Conservation (phyloP, 768 basidiomycete genomes). For the Thelephora aurantiotincta region DNA sequence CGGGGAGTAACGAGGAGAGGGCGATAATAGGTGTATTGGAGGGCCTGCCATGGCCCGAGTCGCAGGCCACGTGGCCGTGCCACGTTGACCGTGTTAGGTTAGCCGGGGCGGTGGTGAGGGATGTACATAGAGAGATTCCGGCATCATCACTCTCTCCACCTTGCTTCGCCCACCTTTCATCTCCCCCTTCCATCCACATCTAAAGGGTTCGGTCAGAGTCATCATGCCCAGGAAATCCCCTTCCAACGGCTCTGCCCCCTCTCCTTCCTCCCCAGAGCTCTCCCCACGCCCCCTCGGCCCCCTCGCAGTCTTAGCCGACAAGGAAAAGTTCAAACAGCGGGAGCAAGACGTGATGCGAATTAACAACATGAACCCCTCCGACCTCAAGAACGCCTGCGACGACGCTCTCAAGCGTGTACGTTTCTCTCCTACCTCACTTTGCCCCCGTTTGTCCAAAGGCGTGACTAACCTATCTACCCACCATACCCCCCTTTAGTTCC, state of each 20-base stretch:
- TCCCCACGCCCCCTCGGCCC: background rate
- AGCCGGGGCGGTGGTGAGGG: too few relatives aligned
- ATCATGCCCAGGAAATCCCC: background rate
- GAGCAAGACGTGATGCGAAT: constrained; percentile 28
- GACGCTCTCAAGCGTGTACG: constrained; percentile 82
- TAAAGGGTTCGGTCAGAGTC: background rate
- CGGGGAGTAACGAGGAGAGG: too few relatives aligned
- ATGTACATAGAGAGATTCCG: too few relatives aligned
- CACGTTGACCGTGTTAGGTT: too few relatives aligned
- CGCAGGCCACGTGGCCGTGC: too few relatives aligned
- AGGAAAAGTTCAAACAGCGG: background rate
- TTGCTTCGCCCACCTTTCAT: background rate
- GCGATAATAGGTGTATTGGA: too few relatives aligned
- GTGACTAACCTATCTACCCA: background rate
- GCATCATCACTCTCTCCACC: background rate
- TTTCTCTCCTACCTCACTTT: constrained; percentile 3
- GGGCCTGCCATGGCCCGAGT: too few relatives aligned
- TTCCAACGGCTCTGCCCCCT: background rate
- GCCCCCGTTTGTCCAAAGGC: constrained; percentile 11
- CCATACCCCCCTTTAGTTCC: constrained; percentile 43
- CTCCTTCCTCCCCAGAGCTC: background rate
- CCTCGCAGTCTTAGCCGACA: background rate
- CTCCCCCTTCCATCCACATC: background rate
- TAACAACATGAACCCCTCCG: constrained; percentile 34
- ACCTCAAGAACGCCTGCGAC: constrained; percentile 50